phyloP scores from a whole-genome alignment of 345 rosid species.

The Citropsis articulata region DNA sequence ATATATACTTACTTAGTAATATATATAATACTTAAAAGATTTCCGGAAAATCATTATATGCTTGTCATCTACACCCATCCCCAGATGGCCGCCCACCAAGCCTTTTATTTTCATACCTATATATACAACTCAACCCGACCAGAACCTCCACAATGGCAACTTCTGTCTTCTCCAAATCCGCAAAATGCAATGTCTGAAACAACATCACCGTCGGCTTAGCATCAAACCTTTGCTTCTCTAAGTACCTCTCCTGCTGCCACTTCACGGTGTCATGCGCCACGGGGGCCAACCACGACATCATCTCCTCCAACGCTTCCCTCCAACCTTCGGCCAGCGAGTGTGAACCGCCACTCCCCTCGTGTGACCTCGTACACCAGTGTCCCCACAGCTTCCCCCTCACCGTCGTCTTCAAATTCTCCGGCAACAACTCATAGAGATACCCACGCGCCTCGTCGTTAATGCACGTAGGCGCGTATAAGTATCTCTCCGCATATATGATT shows the following conservation, averaged over 20 bases:
- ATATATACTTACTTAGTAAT: neutral
- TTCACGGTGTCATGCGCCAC: constrained; percentile 48
- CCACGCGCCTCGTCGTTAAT: constrained; percentile 35
- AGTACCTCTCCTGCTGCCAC: constrained; percentile 51
- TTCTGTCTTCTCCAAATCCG: constrained; percentile 59
- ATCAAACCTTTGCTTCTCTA: constrained; percentile 44
- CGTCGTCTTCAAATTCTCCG: constrained; percentile 28
- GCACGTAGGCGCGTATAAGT: constrained; percentile 22
- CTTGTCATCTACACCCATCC: neutral
- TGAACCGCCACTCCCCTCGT: neutral
- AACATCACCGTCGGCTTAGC: constrained; percentile 37
- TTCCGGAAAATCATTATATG: no score
- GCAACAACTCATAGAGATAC: constrained; percentile 38
- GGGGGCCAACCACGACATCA: constrained; percentile 47
- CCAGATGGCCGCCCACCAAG: neutral
- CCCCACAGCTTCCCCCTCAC: constrained; percentile 35
- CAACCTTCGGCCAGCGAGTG: constrained; percentile 32
- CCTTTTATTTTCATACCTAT: constrained; percentile 26
- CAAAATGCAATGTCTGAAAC: constrained; percentile 48
- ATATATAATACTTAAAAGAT: no score
- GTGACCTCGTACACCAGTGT: constrained; percentile 13
- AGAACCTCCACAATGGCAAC: constrained; percentile 50
- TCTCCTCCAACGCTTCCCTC: constrained; percentile 40
- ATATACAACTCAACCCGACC: constrained; percentile 51
- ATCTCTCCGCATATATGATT: constrained; percentile 31